A percentile compares a stretch with the other conserved stretches of the same genome.
phyloP scores from a whole-genome alignment of 2,329 filamentous ascomycete genomes.

The Alternaria longipes region DNA sequence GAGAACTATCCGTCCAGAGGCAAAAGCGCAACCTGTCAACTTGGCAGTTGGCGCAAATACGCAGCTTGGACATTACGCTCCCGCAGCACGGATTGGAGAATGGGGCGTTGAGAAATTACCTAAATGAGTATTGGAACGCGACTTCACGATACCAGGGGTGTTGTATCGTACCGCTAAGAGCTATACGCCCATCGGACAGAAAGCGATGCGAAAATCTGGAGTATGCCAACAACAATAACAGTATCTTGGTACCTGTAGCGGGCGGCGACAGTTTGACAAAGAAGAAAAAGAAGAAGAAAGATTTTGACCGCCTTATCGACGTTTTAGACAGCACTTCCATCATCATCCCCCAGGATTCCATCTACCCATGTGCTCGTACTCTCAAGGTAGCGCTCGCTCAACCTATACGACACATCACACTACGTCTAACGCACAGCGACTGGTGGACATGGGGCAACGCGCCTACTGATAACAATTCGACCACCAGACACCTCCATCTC shows the following conservation, averaged over 20 bases:
- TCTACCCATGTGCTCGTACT: background rate
- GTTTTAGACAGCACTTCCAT: background rate
- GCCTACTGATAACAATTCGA: background rate
- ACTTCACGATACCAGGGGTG: slow-evolving; percentile 16
- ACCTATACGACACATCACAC: slow-evolving; percentile 28
- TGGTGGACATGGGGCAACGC: slow-evolving; percentile 33
- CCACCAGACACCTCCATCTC: slow-evolving; percentile 22
- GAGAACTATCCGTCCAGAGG: background rate
- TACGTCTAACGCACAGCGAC: slow-evolving; percentile 20
- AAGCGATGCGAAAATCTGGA: too few relatives aligned
- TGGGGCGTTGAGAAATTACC: background rate
- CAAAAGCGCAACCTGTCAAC: background rate
- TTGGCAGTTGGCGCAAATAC: slow-evolving; percentile 30
- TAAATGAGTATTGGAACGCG: slow-evolving; percentile 7
- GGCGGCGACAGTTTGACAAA: too few relatives aligned
- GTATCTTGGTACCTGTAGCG: too few relatives aligned
- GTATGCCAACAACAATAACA: background rate
- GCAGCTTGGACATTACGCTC: slow-evolving; percentile 27
- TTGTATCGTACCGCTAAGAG: slow-evolving; percentile 10
- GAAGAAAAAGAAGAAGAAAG: too few relatives aligned
- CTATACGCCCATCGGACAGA: background rate
- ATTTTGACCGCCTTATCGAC: background rate
- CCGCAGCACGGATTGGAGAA: slow-evolving; percentile 23
- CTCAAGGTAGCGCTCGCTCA: slow-evolving; percentile 18
- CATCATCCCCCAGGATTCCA: too few relatives aligned